These are phyloP conservation scores for Hypoxylon sp. DNA, from an alignment of 2,329 filamentous ascomycete species.

Conservation along the genomic window DNA sequence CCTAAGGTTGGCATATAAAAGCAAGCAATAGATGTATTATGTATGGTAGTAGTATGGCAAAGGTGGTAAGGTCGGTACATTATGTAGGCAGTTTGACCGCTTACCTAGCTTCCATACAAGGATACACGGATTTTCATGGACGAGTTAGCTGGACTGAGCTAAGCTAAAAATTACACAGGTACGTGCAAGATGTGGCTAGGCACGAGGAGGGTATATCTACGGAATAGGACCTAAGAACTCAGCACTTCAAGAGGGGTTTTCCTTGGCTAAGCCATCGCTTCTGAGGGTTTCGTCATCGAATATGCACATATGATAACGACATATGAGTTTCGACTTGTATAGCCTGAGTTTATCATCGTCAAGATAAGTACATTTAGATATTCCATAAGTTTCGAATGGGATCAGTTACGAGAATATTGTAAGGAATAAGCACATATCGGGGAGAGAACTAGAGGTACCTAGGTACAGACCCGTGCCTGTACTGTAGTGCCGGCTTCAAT, in stretches of 20 bases:
- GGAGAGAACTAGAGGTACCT: not conserved
- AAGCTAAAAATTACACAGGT: conserved; percentile 22
- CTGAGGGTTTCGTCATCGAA: not conserved
- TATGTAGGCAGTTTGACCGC: conserved; percentile 5
- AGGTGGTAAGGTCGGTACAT: conserved; percentile 10
- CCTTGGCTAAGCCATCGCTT: not conserved
- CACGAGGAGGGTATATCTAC: not conserved
- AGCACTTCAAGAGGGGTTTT: not conserved
- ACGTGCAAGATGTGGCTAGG: conserved; percentile 28
- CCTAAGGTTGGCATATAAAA: conserved; percentile 10
- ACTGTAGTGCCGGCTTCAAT: conserved; percentile 39
- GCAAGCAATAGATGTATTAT: not conserved
- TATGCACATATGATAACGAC: not conserved
- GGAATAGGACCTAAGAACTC: not conserved
- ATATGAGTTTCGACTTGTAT: not conserved
- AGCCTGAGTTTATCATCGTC: too few relatives aligned
- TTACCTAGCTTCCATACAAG: not conserved
- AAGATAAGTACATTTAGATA: not conserved
- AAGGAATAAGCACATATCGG: conserved; percentile 8
- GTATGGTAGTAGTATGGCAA: not conserved
- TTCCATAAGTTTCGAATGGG: not conserved
- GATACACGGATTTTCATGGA: too few relatives aligned
- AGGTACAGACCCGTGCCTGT: conserved; percentile 27
- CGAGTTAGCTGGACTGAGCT: not conserved
- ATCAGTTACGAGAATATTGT: not conserved